Evolutionary conservation across 2,329 filamentous ascomycete genomes (phyloP).

Genomic region (Penicillium frequentans): DNA sequence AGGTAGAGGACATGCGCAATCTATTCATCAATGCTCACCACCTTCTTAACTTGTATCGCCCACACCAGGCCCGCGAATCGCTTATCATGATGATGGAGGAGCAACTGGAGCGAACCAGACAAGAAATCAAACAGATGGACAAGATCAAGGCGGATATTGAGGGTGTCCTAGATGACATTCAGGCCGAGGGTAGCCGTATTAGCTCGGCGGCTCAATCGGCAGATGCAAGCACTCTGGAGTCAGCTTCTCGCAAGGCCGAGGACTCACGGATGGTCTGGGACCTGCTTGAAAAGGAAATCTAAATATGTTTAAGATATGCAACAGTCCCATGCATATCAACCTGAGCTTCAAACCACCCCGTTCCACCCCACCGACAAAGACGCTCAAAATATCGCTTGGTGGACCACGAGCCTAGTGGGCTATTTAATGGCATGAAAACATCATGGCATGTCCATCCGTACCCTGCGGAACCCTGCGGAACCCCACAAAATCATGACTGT

Average conservation of each 20-base stretch:
- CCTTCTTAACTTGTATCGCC: slow-evolving; percentile 89
- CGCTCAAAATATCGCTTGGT: background rate
- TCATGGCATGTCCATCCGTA: background rate
- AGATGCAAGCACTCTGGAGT: slow-evolving; percentile 6
- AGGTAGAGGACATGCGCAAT: slow-evolving; percentile 75
- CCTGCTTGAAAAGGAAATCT: slow-evolving; percentile 36
- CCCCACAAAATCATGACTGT: background rate
- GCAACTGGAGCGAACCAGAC: slow-evolving; percentile 69
- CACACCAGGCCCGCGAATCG: slow-evolving; percentile 87
- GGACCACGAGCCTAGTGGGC: background rate
- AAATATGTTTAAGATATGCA: slow-evolving; percentile 4
- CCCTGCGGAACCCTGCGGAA: background rate
- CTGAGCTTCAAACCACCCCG: no score
- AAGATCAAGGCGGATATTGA: slow-evolving; percentile 69
- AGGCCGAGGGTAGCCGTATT: slow-evolving; percentile 29
- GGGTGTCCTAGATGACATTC: slow-evolving; percentile 36
- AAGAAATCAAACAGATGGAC: slow-evolving; percentile 76
- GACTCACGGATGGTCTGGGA: slow-evolving; percentile 41
- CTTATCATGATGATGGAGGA: slow-evolving; percentile 86
- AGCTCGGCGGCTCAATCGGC: slow-evolving; percentile 8
- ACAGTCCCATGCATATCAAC: background rate
- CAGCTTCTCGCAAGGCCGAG: slow-evolving; percentile 17
- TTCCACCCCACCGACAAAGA: background rate
- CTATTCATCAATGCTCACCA: slow-evolving; percentile 91
- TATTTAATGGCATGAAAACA: background rate